phyloP scores from a whole-genome alignment of 345 rosid species.

The Bruguiera parviflora region DNA sequence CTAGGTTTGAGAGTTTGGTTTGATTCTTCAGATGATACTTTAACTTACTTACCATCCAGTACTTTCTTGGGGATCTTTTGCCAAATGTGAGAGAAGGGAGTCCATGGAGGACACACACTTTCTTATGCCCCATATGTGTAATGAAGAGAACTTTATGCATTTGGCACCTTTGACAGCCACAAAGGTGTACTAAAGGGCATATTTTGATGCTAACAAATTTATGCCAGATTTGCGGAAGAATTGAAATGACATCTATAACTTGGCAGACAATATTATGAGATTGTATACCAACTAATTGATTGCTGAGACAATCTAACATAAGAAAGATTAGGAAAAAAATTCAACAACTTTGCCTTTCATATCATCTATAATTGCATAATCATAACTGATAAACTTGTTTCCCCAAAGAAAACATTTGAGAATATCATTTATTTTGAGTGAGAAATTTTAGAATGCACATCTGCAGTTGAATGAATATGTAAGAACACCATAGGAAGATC shows the following conservation, averaged over 20 bases:
- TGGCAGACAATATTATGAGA: neutral
- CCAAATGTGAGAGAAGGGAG: conserved; percentile 85
- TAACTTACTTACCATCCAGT: conserved; percentile 44
- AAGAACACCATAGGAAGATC: too few species aligned
- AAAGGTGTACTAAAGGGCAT: conserved; percentile 50
- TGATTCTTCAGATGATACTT: conserved; percentile 36
- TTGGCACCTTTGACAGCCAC: conserved; percentile 93
- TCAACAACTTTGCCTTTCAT: neutral
- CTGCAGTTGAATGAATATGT: neutral
- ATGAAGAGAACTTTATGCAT: conserved; percentile 58
- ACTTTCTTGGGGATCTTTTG: conserved; percentile 85
- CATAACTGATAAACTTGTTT: neutral
- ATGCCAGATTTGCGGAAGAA: conserved; percentile 9
- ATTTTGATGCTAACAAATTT: conserved; percentile 7
- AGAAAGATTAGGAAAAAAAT: neutral
- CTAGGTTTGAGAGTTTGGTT: conserved; percentile 39
- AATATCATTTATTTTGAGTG: neutral
- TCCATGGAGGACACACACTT: conserved; percentile 93
- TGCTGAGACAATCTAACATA: neutral
- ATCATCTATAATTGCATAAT: neutral
- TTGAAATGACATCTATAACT: conserved; percentile 1
- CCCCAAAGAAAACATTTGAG: neutral
- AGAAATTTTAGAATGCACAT: neutral
- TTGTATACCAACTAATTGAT: neutral
- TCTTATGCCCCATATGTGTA: conserved; percentile 61